Conservation (phyloP, 2,329 filamentous ascomycete species). For the Phoma sp. region DNA sequence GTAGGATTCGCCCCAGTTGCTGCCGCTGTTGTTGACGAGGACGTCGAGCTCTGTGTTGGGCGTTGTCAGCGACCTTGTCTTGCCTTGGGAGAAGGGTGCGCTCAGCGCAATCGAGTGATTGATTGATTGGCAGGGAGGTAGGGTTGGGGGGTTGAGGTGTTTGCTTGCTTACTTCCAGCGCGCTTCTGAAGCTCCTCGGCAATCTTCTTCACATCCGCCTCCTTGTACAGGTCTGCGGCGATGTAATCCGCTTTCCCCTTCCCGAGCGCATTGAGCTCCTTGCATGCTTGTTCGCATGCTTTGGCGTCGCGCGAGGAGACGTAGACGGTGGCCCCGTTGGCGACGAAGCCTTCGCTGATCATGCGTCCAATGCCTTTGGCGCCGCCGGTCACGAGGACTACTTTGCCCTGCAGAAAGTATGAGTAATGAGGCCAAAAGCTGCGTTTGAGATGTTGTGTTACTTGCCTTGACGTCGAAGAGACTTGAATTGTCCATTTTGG, state of each 20-base stretch:
- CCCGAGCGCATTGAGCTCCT: slow-evolving; percentile 62
- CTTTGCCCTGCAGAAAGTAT: slow-evolving; percentile 43
- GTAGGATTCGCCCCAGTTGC: slow-evolving; percentile 67
- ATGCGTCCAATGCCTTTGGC: slow-evolving; percentile 69
- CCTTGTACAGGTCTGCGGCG: slow-evolving; percentile 66
- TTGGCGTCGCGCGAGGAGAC: slow-evolving; percentile 71
- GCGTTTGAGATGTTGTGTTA: background rate
- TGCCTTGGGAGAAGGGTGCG: too few species aligned
- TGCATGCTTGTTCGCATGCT: slow-evolving; percentile 63
- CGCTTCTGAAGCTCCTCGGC: slow-evolving; percentile 61
- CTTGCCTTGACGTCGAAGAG: slow-evolving; percentile 48
- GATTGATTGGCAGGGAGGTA: too few species aligned
- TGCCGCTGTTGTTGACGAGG: slow-evolving; percentile 70
- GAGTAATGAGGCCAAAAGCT: background rate
- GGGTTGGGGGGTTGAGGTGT: background rate
- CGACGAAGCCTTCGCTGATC: slow-evolving; percentile 70
- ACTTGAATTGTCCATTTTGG: slow-evolving; percentile 41
- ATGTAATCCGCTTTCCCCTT: slow-evolving; percentile 65
- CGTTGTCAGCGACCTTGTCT: background rate
- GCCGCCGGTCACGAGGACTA: slow-evolving; percentile 56
- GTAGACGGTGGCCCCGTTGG: slow-evolving; percentile 71
- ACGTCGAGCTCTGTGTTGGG: slow-evolving; percentile 59
- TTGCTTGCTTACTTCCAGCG: slow-evolving; percentile 53
- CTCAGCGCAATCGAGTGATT: too few species aligned
- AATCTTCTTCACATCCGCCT: slow-evolving; percentile 64